Evolutionary conservation across 108 stramenopile species (phyloP), one percentile per base, ranked within the genome.

Genomic region (Poteriospumella lacustris): DNA sequence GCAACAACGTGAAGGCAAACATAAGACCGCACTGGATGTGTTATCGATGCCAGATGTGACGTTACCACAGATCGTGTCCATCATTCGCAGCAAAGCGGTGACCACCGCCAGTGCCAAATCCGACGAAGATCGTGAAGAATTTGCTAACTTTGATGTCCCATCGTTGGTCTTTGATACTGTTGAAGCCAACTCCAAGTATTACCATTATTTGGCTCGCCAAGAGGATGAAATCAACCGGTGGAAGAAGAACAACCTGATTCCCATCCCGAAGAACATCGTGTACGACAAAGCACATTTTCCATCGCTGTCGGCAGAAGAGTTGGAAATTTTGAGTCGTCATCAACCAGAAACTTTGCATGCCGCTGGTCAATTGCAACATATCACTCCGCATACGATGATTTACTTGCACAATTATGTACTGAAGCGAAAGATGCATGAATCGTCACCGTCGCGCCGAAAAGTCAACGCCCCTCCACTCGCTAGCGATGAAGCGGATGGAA

Each of bases 191-290:
- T 88, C 93, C 79, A 96, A 96, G 85, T 96, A 96, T 79, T 81
- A 85, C 59, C 84, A 87, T 40, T 95, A 93, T 79, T 91, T 92
- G 39, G 62, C 82, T 2, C 77, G 96, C 42, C 95, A 96, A 81
- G 86, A 92, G 78, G 87, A 87, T 72, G 97, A 98, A 73, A 96
- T 98, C 85, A 94, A 94, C 68, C 89, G 89, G 68, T 96, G 93
- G 93, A 78, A 93, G 28, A 89, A 85, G 68, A 91, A 92, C 3
- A 91, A 92, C 77, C 92, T 91, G 44, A 82, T 89, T 39, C 78
- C 83, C n/a, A 94, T 98, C 44, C 97, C 97, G 40, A 86, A 92
- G 1, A 89, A 89, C 58, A 78, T 98, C 19, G 80, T 81, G 47
- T 98, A 95, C 80, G 84, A 85, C 34, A 89, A 87, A 60, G 82